Percentiles rank a stretch among this genome's conserved stretches.
Evolutionary conservation across 2,329 filamentous ascomycete genomes (phyloP).

Genomic region (Myotisia sp.): DNA sequence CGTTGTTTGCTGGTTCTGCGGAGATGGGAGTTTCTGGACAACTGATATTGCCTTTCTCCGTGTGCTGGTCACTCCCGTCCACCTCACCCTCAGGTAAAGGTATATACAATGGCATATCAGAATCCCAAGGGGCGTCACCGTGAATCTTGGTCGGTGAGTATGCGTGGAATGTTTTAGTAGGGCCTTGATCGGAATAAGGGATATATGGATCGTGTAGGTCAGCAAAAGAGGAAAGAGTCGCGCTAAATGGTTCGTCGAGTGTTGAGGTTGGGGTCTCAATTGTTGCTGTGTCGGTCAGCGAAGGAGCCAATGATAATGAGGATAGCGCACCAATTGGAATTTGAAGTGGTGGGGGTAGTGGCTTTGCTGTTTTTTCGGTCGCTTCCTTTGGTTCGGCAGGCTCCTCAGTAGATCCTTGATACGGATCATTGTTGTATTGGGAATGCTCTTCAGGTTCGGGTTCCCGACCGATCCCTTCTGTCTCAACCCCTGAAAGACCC

Average conservation of each 20-base stretch:
- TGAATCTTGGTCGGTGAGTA: conserved; percentile 4
- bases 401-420: no score
- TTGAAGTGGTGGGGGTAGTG: conserved; percentile 33
- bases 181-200: conserved; percentile 8
- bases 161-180: conserved; percentile 2
- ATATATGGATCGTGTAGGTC: conserved; percentile 12
- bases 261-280: conserved; percentile 19
- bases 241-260: conserved; percentile 13
- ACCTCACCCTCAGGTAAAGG: conserved; percentile 15
- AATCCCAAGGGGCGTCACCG: conserved; percentile 5
- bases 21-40: conserved; percentile 3
- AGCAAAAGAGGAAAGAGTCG: conserved; percentile 9
- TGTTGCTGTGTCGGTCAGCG: conserved; percentile 21
- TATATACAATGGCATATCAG: conserved; percentile 21
- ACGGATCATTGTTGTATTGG: conserved; percentile 1
- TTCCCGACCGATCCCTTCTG: conserved; percentile 6
- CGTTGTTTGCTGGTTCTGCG: conserved; percentile 53
- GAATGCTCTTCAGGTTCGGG: not conserved
- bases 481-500: conserved; percentile 27
- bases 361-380: conserved; percentile 15
- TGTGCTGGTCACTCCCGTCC: conserved; percentile 7
- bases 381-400: not conserved
- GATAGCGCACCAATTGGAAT: conserved; percentile 27
- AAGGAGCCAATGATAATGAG: conserved; percentile 19
- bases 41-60: conserved; percentile 20